Evolutionary conservation across 768 basidiomycete genomes (phyloP).

Genomic region (Mycena rebaudengoi): DNA sequence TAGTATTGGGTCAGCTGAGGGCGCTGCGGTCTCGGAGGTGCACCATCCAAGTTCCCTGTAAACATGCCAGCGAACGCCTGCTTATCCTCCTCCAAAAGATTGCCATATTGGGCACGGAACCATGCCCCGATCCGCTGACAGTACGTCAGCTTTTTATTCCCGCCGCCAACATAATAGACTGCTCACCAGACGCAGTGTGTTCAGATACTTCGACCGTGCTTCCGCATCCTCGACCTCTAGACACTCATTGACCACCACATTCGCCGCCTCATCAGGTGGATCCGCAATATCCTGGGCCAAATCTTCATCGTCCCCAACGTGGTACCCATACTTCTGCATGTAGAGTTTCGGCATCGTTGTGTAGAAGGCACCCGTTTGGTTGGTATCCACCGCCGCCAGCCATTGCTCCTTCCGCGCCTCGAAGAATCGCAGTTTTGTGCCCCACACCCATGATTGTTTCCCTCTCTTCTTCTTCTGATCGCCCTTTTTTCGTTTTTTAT

Average conservation of each 20-base stretch:
- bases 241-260: no score
- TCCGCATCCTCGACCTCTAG: no score
- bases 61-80: not conserved
- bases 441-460: not conserved
- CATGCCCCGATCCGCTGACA: not conserved
- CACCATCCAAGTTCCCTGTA: not conserved
- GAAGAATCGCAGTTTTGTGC: not conserved
- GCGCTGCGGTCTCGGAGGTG: not conserved
- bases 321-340: not conserved
- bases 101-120: not conserved
- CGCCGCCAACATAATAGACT: no score
- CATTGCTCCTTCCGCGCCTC: not conserved
- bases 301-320: not conserved
- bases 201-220: no score
- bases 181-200: no score
- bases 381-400: not conserved
- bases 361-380: not conserved
- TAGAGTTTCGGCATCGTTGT: not conserved
- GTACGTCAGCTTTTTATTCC: no score
- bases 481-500: no score
- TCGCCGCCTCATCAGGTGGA: not conserved
- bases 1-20: not conserved
- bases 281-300: not conserved
- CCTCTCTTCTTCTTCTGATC: conserved; percentile 4
- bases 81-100: not conserved